A percentile compares a stretch with the other conserved stretches of the same genome.
These are phyloP conservation scores for Sphagnurus paluster DNA, from an alignment of 1,284 basidiomycete genomes.

Conservation along the genomic window DNA sequence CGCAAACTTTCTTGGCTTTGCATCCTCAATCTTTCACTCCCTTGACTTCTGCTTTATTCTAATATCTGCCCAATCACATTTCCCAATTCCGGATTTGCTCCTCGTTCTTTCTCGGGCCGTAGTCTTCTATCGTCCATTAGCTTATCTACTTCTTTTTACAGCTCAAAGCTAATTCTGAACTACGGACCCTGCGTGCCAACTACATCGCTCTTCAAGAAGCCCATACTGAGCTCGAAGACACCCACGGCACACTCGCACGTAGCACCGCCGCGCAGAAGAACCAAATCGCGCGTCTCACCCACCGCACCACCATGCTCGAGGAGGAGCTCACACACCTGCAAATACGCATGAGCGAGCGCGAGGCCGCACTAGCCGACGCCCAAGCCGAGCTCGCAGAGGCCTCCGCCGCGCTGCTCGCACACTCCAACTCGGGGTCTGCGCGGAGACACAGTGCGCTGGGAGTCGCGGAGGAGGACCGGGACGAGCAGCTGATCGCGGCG, in stretches of 20 bases:
- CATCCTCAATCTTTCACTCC: too few relatives aligned
- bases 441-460: conserved; percentile 23
- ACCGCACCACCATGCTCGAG: conserved; percentile 41
- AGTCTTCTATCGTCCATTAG: too few relatives aligned
- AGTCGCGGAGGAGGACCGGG: conserved; percentile 35
- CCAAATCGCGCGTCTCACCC: conserved; percentile 46
- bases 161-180: conserved; percentile 5
- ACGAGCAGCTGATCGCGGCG: conserved; percentile 40
- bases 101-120: too few relatives aligned
- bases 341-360: too few relatives aligned
- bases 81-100: neutral
- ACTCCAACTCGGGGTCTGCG: too few relatives aligned
- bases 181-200: conserved; percentile 47
- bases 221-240: conserved; percentile 55
- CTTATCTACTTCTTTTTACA: too few relatives aligned
- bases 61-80: neutral
- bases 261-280: conserved; percentile 47
- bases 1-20: too few relatives aligned
- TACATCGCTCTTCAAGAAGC: conserved; percentile 52
- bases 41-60: too few relatives aligned
- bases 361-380: too few relatives aligned
- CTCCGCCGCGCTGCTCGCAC: too few relatives aligned
- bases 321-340: too few relatives aligned
- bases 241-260: conserved; percentile 45
- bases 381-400: conserved; percentile 6